Evolutionary conservation across 2,329 filamentous ascomycete species (phyloP), one percentile per base, ranked within the genome.

Genomic region (Stagonosporopsis cucurbitacearum): DNA sequence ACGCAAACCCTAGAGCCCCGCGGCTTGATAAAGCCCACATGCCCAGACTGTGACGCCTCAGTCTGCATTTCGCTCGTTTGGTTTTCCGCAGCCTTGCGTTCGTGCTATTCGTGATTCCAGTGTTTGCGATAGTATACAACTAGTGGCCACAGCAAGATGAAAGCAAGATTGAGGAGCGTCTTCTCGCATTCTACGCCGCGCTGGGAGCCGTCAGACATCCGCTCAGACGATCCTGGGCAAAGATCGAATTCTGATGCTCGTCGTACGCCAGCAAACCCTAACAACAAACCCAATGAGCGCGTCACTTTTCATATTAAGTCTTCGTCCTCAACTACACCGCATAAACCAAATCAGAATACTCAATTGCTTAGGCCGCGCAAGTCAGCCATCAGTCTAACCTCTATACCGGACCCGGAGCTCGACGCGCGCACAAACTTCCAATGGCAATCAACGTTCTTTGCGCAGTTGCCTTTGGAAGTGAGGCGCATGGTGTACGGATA

Each of bases 401-500:
- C 62, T 1, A 50, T 56, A 5, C 57, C 60, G 0, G 62, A 72
- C 48, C 46, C 62, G 11, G 66, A 66, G 28, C 45, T 73, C 6
- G 66, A 70, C 39, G 59, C 62, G 57, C 59, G 65, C 32, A 72
- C 71, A 23, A 58, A 67, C 46, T 57, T 56, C 32, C 72, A 74
- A 55, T 59, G 44, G 7, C 68, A 72, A 37, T 67, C 66, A 25
- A 45, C 56, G 5, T 72, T 74, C 41, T 74, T 75, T 41, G 62
- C 58, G 1, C 60, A 52, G n/a, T n/a, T 75, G 25, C 72, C 71
- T 12, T 37, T 71, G 19, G 72, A 75, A 51, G 46, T 75, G 19
- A 43, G 72, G 37, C 51, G 50, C 17, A 67, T 69, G 60, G 66
- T 75, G 33, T 75, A 74, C 39, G 71, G 66, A 30, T 69, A 67